These are phyloP conservation scores for Podospora conica DNA, from an alignment of 495 filamentous ascomycete species.

Conservation along the genomic window DNA sequence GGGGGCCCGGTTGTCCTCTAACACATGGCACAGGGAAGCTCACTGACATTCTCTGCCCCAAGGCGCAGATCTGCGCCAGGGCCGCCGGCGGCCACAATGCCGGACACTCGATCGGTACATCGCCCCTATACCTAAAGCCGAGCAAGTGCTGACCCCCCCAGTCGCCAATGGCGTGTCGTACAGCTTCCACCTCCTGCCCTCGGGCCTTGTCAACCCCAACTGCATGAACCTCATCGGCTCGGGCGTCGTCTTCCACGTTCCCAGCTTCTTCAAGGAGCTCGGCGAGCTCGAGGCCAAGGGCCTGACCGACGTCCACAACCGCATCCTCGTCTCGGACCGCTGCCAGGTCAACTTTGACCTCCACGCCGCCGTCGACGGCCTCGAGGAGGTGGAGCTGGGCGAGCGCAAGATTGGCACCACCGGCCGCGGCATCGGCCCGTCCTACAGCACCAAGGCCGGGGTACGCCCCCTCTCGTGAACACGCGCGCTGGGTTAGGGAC, in stretches of 20 bases:
- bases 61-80: slow-evolving; percentile 34
- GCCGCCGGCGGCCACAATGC: slow-evolving; percentile 33
- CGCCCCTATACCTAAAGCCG: slow-evolving; percentile 12
- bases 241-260: slow-evolving; percentile 75
- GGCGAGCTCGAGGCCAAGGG: slow-evolving; percentile 65
- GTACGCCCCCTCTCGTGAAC: slow-evolving; percentile 9
- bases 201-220: slow-evolving; percentile 67
- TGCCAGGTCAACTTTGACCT: slow-evolving; percentile 81
- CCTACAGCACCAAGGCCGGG: slow-evolving; percentile 75
- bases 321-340: slow-evolving; percentile 75
- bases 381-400: slow-evolving; percentile 73
- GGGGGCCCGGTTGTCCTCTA: slow-evolving; percentile 42
- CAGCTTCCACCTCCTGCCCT: slow-evolving; percentile 59
- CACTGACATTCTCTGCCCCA: slow-evolving; percentile 35
- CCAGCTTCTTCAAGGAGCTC: slow-evolving; percentile 78
- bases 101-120: slow-evolving; percentile 60
- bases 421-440: slow-evolving; percentile 66
- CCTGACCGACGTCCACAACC: slow-evolving; percentile 52
- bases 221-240: slow-evolving; percentile 82
- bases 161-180: slow-evolving; percentile 33
- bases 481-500: not conserved
- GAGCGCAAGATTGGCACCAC: slow-evolving; percentile 51
- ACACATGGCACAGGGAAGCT: slow-evolving; percentile 46
- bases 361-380: slow-evolving; percentile 72
- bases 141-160: slow-evolving; percentile 14